These are phyloP conservation scores for Auxenochlorella pyrenoidosa DNA, from an alignment of 139 green algal species.

Conservation along the genomic window DNA sequence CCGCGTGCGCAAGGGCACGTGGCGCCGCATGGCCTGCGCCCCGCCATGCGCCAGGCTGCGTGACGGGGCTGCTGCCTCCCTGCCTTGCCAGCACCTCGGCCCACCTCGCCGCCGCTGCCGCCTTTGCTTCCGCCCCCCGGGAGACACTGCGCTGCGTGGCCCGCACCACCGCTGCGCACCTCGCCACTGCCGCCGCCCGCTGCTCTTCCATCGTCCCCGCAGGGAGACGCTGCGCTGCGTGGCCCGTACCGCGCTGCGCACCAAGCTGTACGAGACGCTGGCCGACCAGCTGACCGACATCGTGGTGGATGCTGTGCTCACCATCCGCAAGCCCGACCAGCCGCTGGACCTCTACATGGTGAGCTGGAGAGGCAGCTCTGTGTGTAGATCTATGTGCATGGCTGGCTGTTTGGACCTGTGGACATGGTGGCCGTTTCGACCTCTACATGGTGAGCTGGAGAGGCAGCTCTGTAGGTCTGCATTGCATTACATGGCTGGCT, in stretches of 20 bases:
- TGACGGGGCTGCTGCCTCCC: too few species aligned
- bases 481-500: too few species aligned
- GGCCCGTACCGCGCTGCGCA: constrained; percentile 91
- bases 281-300: constrained; percentile 94
- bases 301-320: constrained; percentile 87
- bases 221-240: constrained; percentile 91
- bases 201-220: constrained; percentile 37
- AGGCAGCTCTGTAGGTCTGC: too few species aligned
- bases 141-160: constrained; percentile 93
- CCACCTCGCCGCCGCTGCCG: too few species aligned
- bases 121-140: too few species aligned
- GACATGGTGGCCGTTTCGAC: too few species aligned
- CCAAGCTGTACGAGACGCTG: constrained; percentile 88
- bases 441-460: constrained; percentile 96
- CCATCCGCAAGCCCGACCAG: constrained; percentile 77
- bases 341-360: constrained; percentile 98
- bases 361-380: too few species aligned
- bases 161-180: constrained; percentile 90
- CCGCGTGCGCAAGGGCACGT: too few species aligned
- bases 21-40: neutral
- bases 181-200: neutral
- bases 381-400: too few species aligned
- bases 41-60: too few species aligned
- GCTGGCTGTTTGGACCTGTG: too few species aligned
- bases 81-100: too few species aligned